phyloP scores from a whole-genome alignment of 73 alveolate species.

The Paraurostyla sp. region DNA sequence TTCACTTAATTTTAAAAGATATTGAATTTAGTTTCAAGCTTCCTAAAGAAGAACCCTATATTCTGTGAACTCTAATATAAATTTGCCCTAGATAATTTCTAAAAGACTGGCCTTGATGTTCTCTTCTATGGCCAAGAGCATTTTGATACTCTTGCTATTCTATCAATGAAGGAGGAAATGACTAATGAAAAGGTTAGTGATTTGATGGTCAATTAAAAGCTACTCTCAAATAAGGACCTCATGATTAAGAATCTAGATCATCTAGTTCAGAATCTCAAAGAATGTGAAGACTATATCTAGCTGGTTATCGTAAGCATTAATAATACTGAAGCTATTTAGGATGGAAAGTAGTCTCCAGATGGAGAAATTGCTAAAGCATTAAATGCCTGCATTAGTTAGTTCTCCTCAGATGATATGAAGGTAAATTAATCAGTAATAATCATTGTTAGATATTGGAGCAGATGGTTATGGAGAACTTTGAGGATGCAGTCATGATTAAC shows the following conservation, averaged over 20 bases:
- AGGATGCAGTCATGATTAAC: conserved; percentile 60
- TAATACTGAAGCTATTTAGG: background rate
- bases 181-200: conserved; percentile 13
- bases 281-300: conserved; percentile 51
- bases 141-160: conserved; percentile 66
- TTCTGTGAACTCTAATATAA: conserved; percentile 49
- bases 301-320: background rate
- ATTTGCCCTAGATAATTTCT: conserved; percentile 34
- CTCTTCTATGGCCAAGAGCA: conserved; percentile 68
- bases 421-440: too few relatives aligned
- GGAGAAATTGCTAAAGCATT: conserved; percentile 53
- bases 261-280: background rate
- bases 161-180: conserved; percentile 34
- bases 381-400: conserved; percentile 62
- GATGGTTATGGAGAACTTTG: conserved; percentile 63
- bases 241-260: conserved; percentile 47
- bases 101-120: conserved; percentile 65
- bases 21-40: conserved; percentile 42
- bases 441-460: too few relatives aligned
- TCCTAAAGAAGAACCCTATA: conserved; percentile 41
- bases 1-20: background rate
- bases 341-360: background rate
- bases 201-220: conserved; percentile 34
- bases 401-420: conserved; percentile 35
- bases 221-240: conserved; percentile 42